Base-by-base conservation (phyloP, 306 rosid genomes). In the Ormosia semicastrata region DNA sequence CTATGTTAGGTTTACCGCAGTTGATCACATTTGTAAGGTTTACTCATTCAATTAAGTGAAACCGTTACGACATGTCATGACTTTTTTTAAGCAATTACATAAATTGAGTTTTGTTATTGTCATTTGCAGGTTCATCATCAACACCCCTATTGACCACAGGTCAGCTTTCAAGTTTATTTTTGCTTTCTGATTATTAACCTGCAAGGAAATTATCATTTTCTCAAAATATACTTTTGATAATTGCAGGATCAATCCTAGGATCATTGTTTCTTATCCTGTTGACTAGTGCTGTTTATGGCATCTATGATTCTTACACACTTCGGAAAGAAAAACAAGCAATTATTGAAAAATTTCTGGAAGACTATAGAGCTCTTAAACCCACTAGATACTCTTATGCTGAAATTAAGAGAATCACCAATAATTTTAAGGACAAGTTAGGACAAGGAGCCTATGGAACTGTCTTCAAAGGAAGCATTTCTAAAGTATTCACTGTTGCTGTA, bases 381-480 rank as follows among this genome's bases (percentile, higher is more conserved):
- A 69, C 87, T 0, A 82, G 89, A 44, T 89, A 84, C 33, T 57
- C 92, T 2, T 89, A 86, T 4, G 49, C 44, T 3, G 87, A 85
- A 63, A 83, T 88, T 0, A 80, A 80, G 57, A 60, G 86, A 81
- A 88, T 88, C 33, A 86, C 89, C 24, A 66, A 75, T 9, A 57
- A 75, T 2, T 86, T 88, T 30, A 8, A 5, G 41, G 73, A 86
- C 36, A 85, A 77, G 70, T 60, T 88, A 63, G 91, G 91, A 1
- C 15, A 88, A 62, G 89, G 87, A 56, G 76, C 87, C 15, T 84
- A 73, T 69, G 91, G 91, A 32, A 69, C 66, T 6, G 87, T 88
- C 6, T 88, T 17, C 46, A 83, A 83, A 71, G 87, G 86, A 66
- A 60, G 33, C 12, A 65, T 85, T 58, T 88, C 86, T 0, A 83